Evolutionary conservation across 1,139 yeast species (phyloP).

Genomic region (Diutina neorugosa): DNA sequence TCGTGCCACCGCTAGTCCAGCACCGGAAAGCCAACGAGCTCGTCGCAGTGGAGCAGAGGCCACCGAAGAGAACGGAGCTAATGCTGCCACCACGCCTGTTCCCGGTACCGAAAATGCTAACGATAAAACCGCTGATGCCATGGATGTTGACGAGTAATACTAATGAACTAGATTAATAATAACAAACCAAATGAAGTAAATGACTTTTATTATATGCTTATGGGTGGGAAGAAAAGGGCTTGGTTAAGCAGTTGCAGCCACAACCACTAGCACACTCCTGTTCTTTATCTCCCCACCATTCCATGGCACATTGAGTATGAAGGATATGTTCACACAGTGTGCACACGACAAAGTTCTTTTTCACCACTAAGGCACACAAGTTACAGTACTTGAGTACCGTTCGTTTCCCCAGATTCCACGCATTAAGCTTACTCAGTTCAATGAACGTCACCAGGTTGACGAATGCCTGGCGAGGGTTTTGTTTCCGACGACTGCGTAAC

Average conservation of each 20-base stretch:
- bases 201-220: no score
- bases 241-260: conserved; percentile 57
- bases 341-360: conserved; percentile 57
- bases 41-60: no score
- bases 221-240: neutral
- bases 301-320: conserved; percentile 67
- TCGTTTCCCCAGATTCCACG: conserved; percentile 22
- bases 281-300: conserved; percentile 53
- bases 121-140: conserved; percentile 9
- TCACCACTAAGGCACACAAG: conserved; percentile 50
- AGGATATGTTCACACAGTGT: conserved; percentile 64
- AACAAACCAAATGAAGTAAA: no score
- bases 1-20: neutral
- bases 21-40: no score
- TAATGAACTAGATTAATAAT: no score
- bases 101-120: conserved; percentile 9
- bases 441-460: conserved; percentile 18
- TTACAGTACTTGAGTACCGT: conserved; percentile 35
- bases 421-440: conserved; percentile 13
- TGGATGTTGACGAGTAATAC: conserved; percentile 8
- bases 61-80: neutral
- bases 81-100: neutral
- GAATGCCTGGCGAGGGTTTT: conserved; percentile 7
- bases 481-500: conserved; percentile 15
- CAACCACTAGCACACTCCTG: conserved; percentile 81